These are phyloP conservation scores for Sarcocystis neurona DNA, from an alignment of 169 alveolate species.

Conservation along the genomic window DNA sequence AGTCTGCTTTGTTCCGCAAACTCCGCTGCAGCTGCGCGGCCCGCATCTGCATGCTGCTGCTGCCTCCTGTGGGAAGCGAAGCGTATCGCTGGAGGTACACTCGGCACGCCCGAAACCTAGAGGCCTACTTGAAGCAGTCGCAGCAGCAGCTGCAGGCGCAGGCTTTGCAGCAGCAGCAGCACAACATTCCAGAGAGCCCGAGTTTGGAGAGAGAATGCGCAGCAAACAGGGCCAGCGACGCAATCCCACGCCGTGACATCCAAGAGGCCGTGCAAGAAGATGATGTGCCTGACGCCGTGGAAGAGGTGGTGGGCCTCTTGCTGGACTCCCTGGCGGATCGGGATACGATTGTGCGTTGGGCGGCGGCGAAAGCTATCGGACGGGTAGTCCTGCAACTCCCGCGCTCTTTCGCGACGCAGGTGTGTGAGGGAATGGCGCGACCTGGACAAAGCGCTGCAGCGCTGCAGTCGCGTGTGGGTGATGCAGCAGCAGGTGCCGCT, in stretches of 20 bases:
- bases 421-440: neutral
- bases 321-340: slow-evolving; percentile 20
- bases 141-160: neutral
- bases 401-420: slow-evolving; percentile 33
- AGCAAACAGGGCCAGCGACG: neutral
- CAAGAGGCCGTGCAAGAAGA: slow-evolving; percentile 20
- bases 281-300: slow-evolving; percentile 24
- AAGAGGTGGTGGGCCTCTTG: slow-evolving; percentile 20
- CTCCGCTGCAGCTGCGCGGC: slow-evolving; percentile 26
- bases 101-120: slow-evolving; percentile 34
- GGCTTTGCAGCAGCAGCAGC: neutral
- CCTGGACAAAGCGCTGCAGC: no score
- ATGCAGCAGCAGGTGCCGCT: no score
- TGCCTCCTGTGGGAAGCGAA: slow-evolving; percentile 25
- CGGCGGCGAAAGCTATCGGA: slow-evolving; percentile 68
- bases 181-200: neutral
- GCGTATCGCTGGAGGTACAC: slow-evolving; percentile 39
- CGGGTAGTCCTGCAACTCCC: slow-evolving; percentile 39
- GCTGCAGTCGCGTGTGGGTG: no score
- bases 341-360: slow-evolving; percentile 70
- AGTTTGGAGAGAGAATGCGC: neutral
- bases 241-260: neutral
- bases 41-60: slow-evolving; percentile 37
- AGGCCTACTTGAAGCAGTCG: slow-evolving; percentile 22
- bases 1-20: slow-evolving; percentile 19